Evolutionary conservation across 2,329 filamentous ascomycete genomes (phyloP), one percentile per base, ranked within the genome.

Genomic region (Calonectria multiphialidica): DNA sequence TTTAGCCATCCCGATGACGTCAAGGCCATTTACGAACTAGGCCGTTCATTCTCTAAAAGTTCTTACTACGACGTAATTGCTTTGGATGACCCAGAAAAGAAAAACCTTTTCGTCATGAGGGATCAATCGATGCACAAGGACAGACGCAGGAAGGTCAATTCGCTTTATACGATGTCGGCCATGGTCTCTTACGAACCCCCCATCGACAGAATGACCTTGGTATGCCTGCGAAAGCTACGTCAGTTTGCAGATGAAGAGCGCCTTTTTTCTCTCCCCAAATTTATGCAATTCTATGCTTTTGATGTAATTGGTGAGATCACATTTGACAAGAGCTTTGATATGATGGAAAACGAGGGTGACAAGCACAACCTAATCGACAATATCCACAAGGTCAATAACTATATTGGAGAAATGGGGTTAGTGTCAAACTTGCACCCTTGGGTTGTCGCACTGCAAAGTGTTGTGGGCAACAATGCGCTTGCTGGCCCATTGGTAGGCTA

Each of bases 201-300:
- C 15, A 37, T 65, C 21, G 33, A 65, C 2, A 49, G 35, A 13
- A 57, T 57, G 53, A 57, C 53, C 4, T 25, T 35, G n/a, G 13
- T 57, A 16, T 57, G 53, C 6, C 2, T 57, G 21, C n/a, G 53
- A 18, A 57, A 57, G 21, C 21, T 65, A 5, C 45, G 45, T 37
- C 45, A 49, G 35, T 40, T 65, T 42, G 62, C 47, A 12, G 30
- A 50, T 15, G 33, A 35, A 28, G 21, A 49, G 10, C 47, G 47
- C 4, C 62, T 65, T n/a, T 28, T 37, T n/a, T 47, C 45, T n/a
- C 23, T 65, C 5, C 28, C 62, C 3, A 18, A 62, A 6, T 49
- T 35, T 28, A 53, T 76, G 0, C 75, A 76, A 3, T 75, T 66
- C 13, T 76, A 76, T 23, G 75, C 75, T 0, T 76, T 76, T 8